A percentile compares a stretch with the other conserved stretches of the same genome.
Evolutionary conservation across 2,329 filamentous ascomycete species (phyloP).

Genomic region (Cercospora sp.): DNA sequence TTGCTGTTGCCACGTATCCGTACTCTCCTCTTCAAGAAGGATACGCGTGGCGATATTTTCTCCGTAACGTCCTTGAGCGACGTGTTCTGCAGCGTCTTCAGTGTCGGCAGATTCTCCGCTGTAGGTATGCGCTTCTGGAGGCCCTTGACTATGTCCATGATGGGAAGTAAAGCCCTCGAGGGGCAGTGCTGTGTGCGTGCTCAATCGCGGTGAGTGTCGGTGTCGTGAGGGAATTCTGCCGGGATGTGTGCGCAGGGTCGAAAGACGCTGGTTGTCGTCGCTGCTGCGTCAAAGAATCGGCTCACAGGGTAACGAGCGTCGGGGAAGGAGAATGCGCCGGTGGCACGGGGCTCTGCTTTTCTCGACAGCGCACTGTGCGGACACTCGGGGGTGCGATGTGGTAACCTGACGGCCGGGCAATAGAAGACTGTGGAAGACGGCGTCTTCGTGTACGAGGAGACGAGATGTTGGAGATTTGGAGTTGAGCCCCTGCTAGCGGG

Average conservation of each 20-base stretch:
- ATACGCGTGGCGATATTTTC: conserved; percentile 57
- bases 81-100: conserved; percentile 43
- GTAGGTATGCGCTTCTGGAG: conserved; percentile 50
- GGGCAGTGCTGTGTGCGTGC: conserved; percentile 23
- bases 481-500: conserved; percentile 1
- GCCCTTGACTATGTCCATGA: conserved; percentile 48
- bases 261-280: conserved; percentile 9
- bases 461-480: not conserved
- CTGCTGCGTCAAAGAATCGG: conserved; percentile 10
- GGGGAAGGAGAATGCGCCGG: conserved; percentile 17
- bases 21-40: conserved; percentile 83
- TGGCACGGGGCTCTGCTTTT: not conserved
- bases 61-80: conserved; percentile 44
- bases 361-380: not conserved
- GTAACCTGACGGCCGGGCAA: not conserved
- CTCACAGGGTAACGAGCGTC: conserved; percentile 21
- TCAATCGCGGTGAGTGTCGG: conserved; percentile 17
- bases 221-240: not conserved
- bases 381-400: not conserved
- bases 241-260: not conserved
- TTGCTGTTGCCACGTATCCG: conserved; percentile 87
- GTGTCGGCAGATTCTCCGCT: conserved; percentile 45
- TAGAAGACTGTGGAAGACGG: not conserved
- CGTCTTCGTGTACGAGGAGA: not conserved
- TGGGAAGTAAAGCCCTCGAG: conserved; percentile 23